Evolutionary conservation across 148 eudicot genomes (phyloP).

Genomic region (Hydrangea macrophylla): DNA sequence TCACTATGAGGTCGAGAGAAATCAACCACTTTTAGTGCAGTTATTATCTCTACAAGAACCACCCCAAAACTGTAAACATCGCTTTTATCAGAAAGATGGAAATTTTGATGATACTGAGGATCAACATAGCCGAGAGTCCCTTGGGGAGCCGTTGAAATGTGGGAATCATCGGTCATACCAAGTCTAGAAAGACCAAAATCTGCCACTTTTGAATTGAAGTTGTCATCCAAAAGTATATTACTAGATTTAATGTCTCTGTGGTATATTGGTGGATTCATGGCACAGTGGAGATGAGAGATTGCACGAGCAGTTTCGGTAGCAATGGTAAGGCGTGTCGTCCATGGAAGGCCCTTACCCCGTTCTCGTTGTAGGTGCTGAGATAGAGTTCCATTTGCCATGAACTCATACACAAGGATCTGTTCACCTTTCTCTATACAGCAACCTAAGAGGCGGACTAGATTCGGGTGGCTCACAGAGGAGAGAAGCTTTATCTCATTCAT

Average conservation of each 20-base stretch:
- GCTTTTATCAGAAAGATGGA: conserved; percentile 32
- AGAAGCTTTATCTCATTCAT: conserved; percentile 36
- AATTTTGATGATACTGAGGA: conserved; percentile 31
- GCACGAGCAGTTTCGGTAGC: conserved; percentile 35
- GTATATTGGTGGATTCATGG: conserved; percentile 36
- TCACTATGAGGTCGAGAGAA: conserved; percentile 26
- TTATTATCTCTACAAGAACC: conserved; percentile 41
- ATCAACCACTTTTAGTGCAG: conserved; percentile 29
- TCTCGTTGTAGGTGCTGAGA: conserved; percentile 31
- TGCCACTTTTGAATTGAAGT: conserved; percentile 35
- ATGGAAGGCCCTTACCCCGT: conserved; percentile 22
- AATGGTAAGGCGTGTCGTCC: conserved; percentile 33
- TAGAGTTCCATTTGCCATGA: conserved; percentile 37
- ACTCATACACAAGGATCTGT: conserved; percentile 37
- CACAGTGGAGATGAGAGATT: conserved; percentile 36
- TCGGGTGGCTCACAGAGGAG: conserved; percentile 30
- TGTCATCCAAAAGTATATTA: conserved; percentile 37
- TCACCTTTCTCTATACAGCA: conserved; percentile 32
- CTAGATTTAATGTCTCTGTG: conserved; percentile 40
- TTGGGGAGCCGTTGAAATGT: conserved; percentile 41
- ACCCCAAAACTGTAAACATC: conserved; percentile 50
- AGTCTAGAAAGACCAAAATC: conserved; percentile 45
- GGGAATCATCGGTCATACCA: conserved; percentile 30
- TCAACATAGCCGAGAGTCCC: conserved; percentile 46
- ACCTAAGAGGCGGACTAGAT: conserved; percentile 34